A percentile compares a stretch with the other conserved stretches of the same genome.
These are phyloP conservation scores for Penicillium malachiteum DNA, from an alignment of 495 filamentous ascomycete genomes.

Conservation along the genomic window DNA sequence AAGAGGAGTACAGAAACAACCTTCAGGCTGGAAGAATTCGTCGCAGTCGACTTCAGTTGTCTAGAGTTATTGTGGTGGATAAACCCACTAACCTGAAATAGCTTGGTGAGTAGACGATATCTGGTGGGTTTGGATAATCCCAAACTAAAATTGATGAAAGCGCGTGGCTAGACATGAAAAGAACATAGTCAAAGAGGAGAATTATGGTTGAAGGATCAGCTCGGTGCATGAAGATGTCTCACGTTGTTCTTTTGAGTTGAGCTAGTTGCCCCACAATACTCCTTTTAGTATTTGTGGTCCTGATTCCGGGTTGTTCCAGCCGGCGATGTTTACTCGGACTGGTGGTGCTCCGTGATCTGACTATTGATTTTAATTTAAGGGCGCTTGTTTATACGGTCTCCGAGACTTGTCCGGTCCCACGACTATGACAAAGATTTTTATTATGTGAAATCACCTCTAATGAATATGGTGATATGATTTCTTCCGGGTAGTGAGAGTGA, in stretches of 20 bases:
- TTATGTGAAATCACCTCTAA: too few relatives aligned
- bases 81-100: not conserved
- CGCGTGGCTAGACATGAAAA: not conserved
- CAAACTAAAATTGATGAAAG: conserved; percentile 15
- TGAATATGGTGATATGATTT: too few relatives aligned
- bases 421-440: too few relatives aligned
- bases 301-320: too few relatives aligned
- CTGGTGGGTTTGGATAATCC: too few relatives aligned
- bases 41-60: too few relatives aligned
- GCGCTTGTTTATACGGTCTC: not conserved
- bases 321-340: conserved; percentile 11
- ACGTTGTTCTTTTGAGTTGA: conserved; percentile 4
- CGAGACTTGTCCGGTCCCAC: too few relatives aligned
- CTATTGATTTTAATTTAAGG: not conserved
- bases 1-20: not conserved
- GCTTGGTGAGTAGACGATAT: too few relatives aligned
- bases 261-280: conserved; percentile 16
- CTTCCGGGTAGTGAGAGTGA: too few relatives aligned
- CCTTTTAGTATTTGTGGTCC: conserved; percentile 11
- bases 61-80: too few relatives aligned
- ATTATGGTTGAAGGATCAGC: conserved; percentile 1
- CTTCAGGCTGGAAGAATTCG: not conserved
- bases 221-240: conserved; percentile 24
- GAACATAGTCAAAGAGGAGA: not conserved
- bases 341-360: conserved; percentile 8